Conservation (phyloP, 495 filamentous ascomycete genomes). For the Aspergillus incahuasiensis region DNA sequence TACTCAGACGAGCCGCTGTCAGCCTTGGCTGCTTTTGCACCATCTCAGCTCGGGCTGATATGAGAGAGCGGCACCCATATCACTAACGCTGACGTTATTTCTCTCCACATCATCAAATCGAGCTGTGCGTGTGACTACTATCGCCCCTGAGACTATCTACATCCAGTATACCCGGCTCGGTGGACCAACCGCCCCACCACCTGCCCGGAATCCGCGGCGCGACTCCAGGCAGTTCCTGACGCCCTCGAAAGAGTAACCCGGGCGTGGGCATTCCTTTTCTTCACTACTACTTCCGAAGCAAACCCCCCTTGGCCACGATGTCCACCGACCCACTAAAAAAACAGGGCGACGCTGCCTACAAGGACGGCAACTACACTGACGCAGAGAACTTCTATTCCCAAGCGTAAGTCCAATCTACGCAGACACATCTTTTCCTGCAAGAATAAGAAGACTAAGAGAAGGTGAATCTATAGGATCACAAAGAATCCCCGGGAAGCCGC, state of each 20-base stretch:
- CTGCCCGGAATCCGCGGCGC: background rate
- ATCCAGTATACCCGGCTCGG: slow-evolving; percentile 4
- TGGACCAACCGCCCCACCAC: slow-evolving; percentile 14
- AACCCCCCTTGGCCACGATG: slow-evolving; percentile 21
- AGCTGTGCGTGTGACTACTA: background rate
- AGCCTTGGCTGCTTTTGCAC: slow-evolving; percentile 1
- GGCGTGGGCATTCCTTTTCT: background rate
- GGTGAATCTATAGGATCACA: slow-evolving; percentile 31
- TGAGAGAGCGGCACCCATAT: background rate
- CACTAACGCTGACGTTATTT: background rate
- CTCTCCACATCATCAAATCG: background rate
- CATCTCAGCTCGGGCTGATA: background rate
- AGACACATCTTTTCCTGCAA: background rate
- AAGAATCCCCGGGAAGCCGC: slow-evolving; percentile 45
- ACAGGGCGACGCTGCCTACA: slow-evolving; percentile 52
- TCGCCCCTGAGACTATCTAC: background rate
- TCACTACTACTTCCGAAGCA: background rate
- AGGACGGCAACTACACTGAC: slow-evolving; percentile 61
- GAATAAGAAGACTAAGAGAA: background rate
- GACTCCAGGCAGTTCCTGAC: background rate
- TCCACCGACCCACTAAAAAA: slow-evolving; percentile 38
- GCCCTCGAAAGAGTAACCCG: background rate
- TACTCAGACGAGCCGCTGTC: background rate
- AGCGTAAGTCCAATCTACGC: slow-evolving; percentile 54
- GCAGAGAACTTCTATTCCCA: slow-evolving; percentile 81